Percentiles rank a stretch among this genome's conserved stretches.
Conservation (phyloP, 2,329 filamentous ascomycete genomes). For the Pseudofabraea citricarpa region DNA sequence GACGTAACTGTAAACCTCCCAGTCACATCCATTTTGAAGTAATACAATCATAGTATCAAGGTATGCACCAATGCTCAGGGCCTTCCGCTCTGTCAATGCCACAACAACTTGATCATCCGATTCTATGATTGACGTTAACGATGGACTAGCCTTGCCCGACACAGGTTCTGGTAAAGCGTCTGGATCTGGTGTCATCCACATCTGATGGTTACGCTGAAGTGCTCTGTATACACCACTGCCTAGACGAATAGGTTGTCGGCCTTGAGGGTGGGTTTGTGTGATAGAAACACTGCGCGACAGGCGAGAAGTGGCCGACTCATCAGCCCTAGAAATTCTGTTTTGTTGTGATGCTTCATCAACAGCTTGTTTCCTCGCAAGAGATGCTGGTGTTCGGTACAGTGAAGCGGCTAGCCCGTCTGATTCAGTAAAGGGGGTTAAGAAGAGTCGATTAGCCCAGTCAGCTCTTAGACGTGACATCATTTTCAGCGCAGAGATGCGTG, state of each 20-base stretch:
- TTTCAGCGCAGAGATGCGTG: slow-evolving; percentile 70
- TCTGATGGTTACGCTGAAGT: slow-evolving; percentile 39
- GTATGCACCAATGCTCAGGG: slow-evolving; percentile 44
- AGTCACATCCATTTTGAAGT: slow-evolving; percentile 71
- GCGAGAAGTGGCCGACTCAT: slow-evolving; percentile 27
- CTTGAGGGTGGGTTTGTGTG: slow-evolving; percentile 18
- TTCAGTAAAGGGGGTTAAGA: slow-evolving; percentile 65
- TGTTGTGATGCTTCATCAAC: slow-evolving; percentile 33
- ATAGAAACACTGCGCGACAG: slow-evolving; percentile 27
- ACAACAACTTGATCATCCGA: slow-evolving; percentile 1
- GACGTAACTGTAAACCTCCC: slow-evolving; percentile 90
- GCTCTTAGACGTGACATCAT: slow-evolving; percentile 78
- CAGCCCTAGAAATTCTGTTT: slow-evolving; percentile 30
- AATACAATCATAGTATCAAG: slow-evolving; percentile 72
- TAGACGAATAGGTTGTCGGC: slow-evolving; percentile 32
- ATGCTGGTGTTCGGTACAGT: slow-evolving; percentile 59
- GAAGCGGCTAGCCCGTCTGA: slow-evolving; percentile 67
- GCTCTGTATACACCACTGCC: slow-evolving; percentile 21
- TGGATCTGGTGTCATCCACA: slow-evolving; percentile 55
- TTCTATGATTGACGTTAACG: slow-evolving; percentile 21
- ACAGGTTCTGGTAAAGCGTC: slow-evolving; percentile 45
- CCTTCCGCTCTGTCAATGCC: slow-evolving; percentile 3
- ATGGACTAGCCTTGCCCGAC: slow-evolving; percentile 27
- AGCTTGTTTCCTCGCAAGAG: slow-evolving; percentile 37
- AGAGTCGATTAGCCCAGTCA: slow-evolving; percentile 74